A percentile compares a stretch with the other conserved stretches of the same genome.
Conservation (phyloP, 2,329 filamentous ascomycete species). For the Fusarium anguioides region DNA sequence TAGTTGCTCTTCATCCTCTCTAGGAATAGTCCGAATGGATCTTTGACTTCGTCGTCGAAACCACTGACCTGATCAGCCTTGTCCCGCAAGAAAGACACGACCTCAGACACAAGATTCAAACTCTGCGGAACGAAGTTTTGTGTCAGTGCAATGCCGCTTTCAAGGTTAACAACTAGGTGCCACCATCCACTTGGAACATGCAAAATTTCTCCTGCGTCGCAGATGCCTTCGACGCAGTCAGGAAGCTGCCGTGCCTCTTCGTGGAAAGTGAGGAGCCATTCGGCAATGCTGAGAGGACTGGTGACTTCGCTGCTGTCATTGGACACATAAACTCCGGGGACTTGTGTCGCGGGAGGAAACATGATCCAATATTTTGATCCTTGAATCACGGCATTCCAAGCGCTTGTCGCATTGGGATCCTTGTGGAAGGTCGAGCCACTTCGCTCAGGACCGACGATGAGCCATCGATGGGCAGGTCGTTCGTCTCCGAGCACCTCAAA, state of each 20-base stretch:
- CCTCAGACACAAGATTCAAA: constrained; percentile 72
- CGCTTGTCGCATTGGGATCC: constrained; percentile 76
- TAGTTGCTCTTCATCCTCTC: constrained; percentile 71
- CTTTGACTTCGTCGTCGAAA: constrained; percentile 76
- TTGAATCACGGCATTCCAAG: constrained; percentile 93
- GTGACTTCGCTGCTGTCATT: constrained; percentile 93
- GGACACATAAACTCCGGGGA: constrained; percentile 91
- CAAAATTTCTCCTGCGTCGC: constrained; percentile 83
- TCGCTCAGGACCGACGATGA: constrained; percentile 87
- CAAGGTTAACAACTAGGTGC: constrained; percentile 93
- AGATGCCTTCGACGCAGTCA: constrained; percentile 88
- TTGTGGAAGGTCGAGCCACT: constrained; percentile 97
- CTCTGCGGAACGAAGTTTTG: constrained; percentile 89
- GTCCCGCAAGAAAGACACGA: constrained; percentile 82
- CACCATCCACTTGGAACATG: constrained; percentile 97
- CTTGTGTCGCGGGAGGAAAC: constrained; percentile 83
- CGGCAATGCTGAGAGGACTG: constrained; percentile 92
- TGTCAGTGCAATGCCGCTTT: constrained; percentile 86
- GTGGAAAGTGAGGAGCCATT: constrained; percentile 94
- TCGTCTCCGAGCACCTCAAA: constrained; percentile 82
- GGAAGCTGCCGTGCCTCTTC: constrained; percentile 78
- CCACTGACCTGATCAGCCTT: constrained; percentile 89
- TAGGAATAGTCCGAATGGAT: constrained; percentile 81
- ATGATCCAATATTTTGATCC: constrained; percentile 99
- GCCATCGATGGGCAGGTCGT: constrained; percentile 89